Evolutionary conservation across 2,329 filamentous ascomycete genomes (phyloP).

Genomic region (Cercospora janseana): DNA sequence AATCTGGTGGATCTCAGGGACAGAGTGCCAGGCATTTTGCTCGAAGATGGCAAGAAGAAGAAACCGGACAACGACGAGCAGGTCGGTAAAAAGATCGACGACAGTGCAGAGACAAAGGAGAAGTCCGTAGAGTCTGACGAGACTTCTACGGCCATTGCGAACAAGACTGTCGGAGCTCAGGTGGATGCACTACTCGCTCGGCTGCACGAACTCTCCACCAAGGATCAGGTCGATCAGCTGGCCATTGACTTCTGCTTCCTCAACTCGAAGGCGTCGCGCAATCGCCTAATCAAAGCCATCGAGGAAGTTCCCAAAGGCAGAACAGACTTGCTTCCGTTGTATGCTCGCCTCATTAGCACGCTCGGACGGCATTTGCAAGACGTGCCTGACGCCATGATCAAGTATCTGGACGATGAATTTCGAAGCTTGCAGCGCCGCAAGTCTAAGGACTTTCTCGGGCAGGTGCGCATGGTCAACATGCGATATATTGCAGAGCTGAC

Average conservation of each 20-base stretch:
- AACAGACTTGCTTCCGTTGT: constrained; percentile 83
- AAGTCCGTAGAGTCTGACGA: constrained; percentile 68
- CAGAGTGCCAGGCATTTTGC: constrained; percentile 86
- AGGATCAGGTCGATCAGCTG: constrained; percentile 86
- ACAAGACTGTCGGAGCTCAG: constrained; percentile 96
- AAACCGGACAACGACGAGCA: constrained; percentile 79
- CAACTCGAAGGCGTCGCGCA: constrained; percentile 96
- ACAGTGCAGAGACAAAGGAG: constrained; percentile 45
- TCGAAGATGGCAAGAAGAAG: constrained; percentile 95
- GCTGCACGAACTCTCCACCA: constrained; percentile 86
- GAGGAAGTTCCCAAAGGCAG: constrained; percentile 94
- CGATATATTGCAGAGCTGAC: constrained; percentile 97
- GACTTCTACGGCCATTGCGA: constrained; percentile 88
- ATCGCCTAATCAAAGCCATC: constrained; percentile 85
- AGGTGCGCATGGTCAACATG: constrained; percentile 89
- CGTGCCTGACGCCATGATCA: constrained; percentile 84
- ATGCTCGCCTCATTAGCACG: constrained; percentile 89
- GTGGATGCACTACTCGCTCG: constrained; percentile 86
- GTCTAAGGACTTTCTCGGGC: constrained; percentile 93
- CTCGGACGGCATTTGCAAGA: constrained; percentile 92
- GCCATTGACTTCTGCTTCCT: constrained; percentile 97
- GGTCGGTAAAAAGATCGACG: constrained; percentile 70
- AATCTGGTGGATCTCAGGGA: constrained; percentile 93
- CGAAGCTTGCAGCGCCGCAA: constrained; percentile 94
- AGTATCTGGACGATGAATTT: constrained; percentile 94